Conservation (phyloP, 768 basidiomycete genomes). For the Collybiopsis luxurians region DNA sequence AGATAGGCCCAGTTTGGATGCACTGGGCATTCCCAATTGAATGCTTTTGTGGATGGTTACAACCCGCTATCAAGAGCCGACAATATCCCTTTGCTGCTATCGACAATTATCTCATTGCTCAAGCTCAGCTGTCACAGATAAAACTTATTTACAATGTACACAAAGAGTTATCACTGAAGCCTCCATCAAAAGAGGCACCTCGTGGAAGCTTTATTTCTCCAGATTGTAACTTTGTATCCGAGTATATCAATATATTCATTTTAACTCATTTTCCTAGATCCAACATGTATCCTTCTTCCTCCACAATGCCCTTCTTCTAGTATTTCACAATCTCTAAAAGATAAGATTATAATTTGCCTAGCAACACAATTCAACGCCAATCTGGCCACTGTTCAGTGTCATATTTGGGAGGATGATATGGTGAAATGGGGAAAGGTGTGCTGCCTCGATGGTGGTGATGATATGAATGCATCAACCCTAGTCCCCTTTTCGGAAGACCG, state of each 20-base stretch:
- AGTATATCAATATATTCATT: not conserved
- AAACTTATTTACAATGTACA: constrained; percentile 6
- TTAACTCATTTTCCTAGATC: constrained; percentile 17
- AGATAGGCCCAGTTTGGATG: constrained; percentile 19
- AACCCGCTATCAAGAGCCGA: constrained; percentile 14
- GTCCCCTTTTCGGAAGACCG: constrained; percentile 15
- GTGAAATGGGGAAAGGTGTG: constrained; percentile 24
- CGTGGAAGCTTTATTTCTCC: not conserved
- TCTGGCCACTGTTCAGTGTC: not conserved
- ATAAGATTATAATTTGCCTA: not conserved
- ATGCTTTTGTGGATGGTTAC: constrained; percentile 18
- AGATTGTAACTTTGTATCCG: no score
- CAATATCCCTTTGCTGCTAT: constrained; percentile 16
- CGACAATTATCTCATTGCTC: constrained; percentile 4
- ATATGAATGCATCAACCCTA: constrained; percentile 19
- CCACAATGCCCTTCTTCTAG: constrained; percentile 9
- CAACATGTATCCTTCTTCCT: constrained; percentile 24
- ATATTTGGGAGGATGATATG: constrained; percentile 15
- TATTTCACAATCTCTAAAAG: not conserved
- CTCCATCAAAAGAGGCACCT: not conserved
- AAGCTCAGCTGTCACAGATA: constrained; percentile 18
- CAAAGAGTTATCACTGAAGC: not conserved
- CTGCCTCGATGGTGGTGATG: constrained; percentile 26
- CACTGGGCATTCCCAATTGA: constrained; percentile 26
- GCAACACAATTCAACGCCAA: not conserved